Evolutionary conservation across 164 flowering plant genomes (phyloP), one percentile per base, ranked within the genome.

Genomic region (Berberis vulgaris): DNA sequence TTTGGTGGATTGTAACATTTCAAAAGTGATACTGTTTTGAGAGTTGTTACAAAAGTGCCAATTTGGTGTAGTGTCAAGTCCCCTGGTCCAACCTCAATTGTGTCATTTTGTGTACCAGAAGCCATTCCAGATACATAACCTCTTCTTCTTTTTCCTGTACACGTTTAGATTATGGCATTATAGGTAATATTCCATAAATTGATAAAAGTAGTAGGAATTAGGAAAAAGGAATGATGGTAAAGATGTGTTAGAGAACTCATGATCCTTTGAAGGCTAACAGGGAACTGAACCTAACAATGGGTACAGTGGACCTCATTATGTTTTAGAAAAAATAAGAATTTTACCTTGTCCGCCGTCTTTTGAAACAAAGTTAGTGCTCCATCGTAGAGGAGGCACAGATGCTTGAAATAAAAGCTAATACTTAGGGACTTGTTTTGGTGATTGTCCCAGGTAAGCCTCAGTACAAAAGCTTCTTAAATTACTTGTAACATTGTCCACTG

Each of bases 311-410:
- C 26, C 26, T 26, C 26, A 26, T 26, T 26, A 26, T 26, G 26
- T 26, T 26, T 26, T 5, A 46, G 49, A 5, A 8, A 5, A 5
- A 52, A 50, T 26, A 13, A 41, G 4, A 54, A 40, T 26, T 76
- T 26, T 26, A 26, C 91, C 85, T 69, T 57, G 70, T 38, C 60
- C 74, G n/a, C 76, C 54, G 47, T 73, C 61, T 63, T 76, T 78
- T 42, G 91, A 82, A 75, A 91, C 69, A 67, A 89, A 86, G 74
- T 82, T 89, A 9, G 96, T 91, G 68, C 71, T 89, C 92, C 91
- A 87, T 61, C 96, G 96, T 61, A 91, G 71, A 59, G 96, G 86
- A 11, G 90, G 91, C 69, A 86, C 84, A 45, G 91, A 74, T 38
- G 58, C 94, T 80, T 71, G 81, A 73, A 91, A 91, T 57, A 73